phyloP scores from a whole-genome alignment of 495 filamentous ascomycete genomes.

The Podospora pseudoanserina region DNA sequence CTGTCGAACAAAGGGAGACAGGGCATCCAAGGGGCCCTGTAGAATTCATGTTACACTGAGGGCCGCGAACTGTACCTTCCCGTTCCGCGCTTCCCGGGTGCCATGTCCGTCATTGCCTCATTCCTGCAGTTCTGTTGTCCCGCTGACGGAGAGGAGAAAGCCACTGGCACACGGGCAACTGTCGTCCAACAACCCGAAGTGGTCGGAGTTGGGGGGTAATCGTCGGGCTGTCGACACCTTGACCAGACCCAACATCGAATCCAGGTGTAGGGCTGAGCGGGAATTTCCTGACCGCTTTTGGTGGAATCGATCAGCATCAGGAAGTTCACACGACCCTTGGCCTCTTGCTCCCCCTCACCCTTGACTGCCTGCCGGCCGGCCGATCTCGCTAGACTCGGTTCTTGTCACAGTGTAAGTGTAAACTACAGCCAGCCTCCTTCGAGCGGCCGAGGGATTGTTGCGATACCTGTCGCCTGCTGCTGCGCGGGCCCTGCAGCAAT shows the following conservation, averaged over 20 bases:
- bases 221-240: not conserved
- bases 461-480: not conserved
- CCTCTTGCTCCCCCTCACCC: not conserved
- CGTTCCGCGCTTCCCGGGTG: slow-evolving; percentile 27
- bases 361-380: not conserved
- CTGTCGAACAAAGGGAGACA: not conserved
- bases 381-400: not conserved
- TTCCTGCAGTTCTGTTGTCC: slow-evolving; percentile 12
- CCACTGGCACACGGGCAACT: not conserved
- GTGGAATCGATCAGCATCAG: not conserved
- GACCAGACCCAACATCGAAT: not conserved
- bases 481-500: not conserved
- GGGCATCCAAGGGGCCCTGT: slow-evolving; percentile 15
- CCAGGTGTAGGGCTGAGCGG: not conserved
- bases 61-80: slow-evolving; percentile 24
- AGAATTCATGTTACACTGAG: slow-evolving; percentile 28
- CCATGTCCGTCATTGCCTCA: slow-evolving; percentile 30
- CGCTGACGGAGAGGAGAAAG: not conserved
- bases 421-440: not conserved
- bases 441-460: not conserved
- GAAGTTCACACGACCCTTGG: not conserved
- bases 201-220: no score
- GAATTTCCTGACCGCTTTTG: not conserved
- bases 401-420: not conserved
- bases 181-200: not conserved